Evolutionary conservation across 805 yeast species (phyloP).

Genomic region (Zygosaccharomyces siamensis): DNA sequence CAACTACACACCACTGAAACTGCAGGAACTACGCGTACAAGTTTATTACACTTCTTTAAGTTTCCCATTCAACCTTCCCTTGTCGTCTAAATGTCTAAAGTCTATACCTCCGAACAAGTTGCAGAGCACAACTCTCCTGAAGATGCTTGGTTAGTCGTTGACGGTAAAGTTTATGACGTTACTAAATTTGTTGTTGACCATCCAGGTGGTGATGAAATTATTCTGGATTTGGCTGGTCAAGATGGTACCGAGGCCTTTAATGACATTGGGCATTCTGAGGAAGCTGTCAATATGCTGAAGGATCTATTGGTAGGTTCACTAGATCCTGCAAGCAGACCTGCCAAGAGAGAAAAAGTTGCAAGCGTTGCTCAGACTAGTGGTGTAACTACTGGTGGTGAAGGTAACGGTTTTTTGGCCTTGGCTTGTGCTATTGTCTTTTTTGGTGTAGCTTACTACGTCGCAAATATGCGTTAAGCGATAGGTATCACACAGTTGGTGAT

Average conservation of each 20-base stretch:
- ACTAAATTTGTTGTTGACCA: slow-evolving; percentile 52
- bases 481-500: not conserved
- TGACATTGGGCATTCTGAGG: slow-evolving; percentile 97
- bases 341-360: slow-evolving; percentile 25
- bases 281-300: slow-evolving; percentile 74
- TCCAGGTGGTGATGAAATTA: slow-evolving; percentile 81
- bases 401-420: slow-evolving; percentile 72
- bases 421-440: slow-evolving; percentile 57
- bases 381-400: slow-evolving; percentile 57
- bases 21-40: not conserved
- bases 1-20: slow-evolving; percentile 3
- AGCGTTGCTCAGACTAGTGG: slow-evolving; percentile 35
- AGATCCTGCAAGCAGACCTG: slow-evolving; percentile 54
- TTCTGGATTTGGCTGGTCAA: slow-evolving; percentile 72
- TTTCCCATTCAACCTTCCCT: too few relatives aligned
- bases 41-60: too few relatives aligned
- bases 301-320: slow-evolving; percentile 72
- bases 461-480: slow-evolving; percentile 7
- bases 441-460: slow-evolving; percentile 27
- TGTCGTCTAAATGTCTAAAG: slow-evolving; percentile 39
- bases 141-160: slow-evolving; percentile 79
- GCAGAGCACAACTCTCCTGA: slow-evolving; percentile 67
- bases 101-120: slow-evolving; percentile 62
- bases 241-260: slow-evolving; percentile 81
- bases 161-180: slow-evolving; percentile 82